Conservation (phyloP, 257 asterid species). For the Lavandula angustifolia region DNA sequence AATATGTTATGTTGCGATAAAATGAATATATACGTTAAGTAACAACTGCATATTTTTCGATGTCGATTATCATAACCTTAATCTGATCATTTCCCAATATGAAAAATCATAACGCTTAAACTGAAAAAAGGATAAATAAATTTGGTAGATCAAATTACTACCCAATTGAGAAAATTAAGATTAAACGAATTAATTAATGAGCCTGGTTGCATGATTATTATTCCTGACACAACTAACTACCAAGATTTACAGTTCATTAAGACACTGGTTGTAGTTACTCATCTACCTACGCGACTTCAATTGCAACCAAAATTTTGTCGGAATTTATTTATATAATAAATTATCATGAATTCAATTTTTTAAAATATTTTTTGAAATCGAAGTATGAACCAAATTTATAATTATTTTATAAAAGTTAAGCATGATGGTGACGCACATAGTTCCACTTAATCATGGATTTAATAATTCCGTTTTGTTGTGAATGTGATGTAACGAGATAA, state of each 20-base stretch:
- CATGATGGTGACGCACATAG: slow-evolving; percentile 19
- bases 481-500: slow-evolving; percentile 28
- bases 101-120: no score
- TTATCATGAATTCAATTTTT: no score
- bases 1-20: no score
- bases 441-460: slow-evolving; percentile 21
- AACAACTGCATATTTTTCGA: no score
- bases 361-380: no score
- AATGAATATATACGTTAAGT: no score
- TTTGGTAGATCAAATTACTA: no score
- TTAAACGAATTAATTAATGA: not conserved
- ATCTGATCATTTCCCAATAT: no score
- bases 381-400: no score
- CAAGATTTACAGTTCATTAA: slow-evolving; percentile 6
- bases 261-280: slow-evolving; percentile 1
- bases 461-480: slow-evolving; percentile 15
- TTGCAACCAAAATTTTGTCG: not conserved
- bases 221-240: not conserved
- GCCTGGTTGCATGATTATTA: not conserved
- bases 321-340: not conserved
- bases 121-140: no score
- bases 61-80: no score
- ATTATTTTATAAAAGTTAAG: not conserved
- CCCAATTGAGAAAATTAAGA: no score
- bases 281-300: slow-evolving; percentile 1